Evolutionary conservation across 331 rosid genomes (phyloP), one percentile per base, ranked within the genome.

Genomic region (Phaseolus coccineus): DNA sequence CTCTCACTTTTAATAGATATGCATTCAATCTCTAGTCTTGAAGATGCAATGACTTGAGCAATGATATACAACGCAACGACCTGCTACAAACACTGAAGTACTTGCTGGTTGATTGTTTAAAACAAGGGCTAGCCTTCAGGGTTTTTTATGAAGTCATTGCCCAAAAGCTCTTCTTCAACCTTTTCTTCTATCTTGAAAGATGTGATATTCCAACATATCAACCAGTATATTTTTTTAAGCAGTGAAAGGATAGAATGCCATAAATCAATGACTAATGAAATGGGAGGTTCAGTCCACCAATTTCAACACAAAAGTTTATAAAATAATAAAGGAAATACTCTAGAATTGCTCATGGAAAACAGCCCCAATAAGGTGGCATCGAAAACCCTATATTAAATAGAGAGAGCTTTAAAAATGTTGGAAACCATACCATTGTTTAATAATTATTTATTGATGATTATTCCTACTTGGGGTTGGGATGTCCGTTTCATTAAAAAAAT

Each of bases 391-490:
- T 76, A 70, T 76, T 58, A 69, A 33, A 47, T 76, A n/a, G 48
- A 46, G 51, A 7, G 11, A 46, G 40, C 25, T n/a, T 2, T 8
- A 39, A 51, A 73, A 9, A 19, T 57, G 65, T 52, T 62, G 44
- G 46, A 70, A 71, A 70, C 47, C 74, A 83, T 65, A 28, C 15
- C 73, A 39, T 47, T n/a, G 3, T 51, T 76, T 39, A 82, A 62
- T 70, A 37, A 57, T 56, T 35, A 68, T 25, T 69, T 3, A 59
- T 68, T 58, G 46, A 46, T 63, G 77, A 68, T 55, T 69, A 65
- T 62, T 62, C 64, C 55, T 52, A 44, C 22, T 37, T 1, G 44
- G 42, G 51, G 14, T 0, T 27, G 31, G 76, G 46, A 42, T 16
- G 68, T 40, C 40, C 9, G 70, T 62, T 62, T 63, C 77, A 8